Evolutionary conservation across 371 early-diverging fungal species (phyloP), one percentile per base, ranked within the genome.

Genomic region (Rhizopus delemar): DNA sequence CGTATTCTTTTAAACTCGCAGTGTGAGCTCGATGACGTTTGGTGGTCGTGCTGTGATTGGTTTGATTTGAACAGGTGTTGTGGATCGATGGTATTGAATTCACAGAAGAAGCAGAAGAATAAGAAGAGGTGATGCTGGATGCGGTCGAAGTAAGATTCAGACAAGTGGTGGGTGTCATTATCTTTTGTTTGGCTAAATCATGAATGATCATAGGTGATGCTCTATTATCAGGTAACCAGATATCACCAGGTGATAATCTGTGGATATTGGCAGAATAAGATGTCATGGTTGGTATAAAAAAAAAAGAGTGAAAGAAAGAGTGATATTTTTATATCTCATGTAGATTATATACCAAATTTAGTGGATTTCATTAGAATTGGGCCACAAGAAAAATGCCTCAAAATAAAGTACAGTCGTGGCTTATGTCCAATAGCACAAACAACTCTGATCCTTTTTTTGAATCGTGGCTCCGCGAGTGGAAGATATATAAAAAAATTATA

Each of bases 1-100:
- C 92, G 63, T 93, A 93, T 73, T 90, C 91, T 67, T 89, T 81
- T 36, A 74, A 54, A 32, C 69, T 72, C 8, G 69, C 66, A 13
- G 75, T 75, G 31, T 66, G 60, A 33, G 66, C 57, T 32, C 62
- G 58, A 39, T 69, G 67, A 38, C 65, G 66, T 45, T 62, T 50
- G 55, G 41, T 8, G 48, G 29, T 9, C n/a, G 7, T 15, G 28
- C n/a, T 33, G 9, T 9, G 15, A 35, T 28, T 15, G 16, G 6
- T 31, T 28, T 22, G 22, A 29, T 22, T 13, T 51, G 46, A 45
- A 15, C 13, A 15, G 16, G 46, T 12, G n/a, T 8, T 12, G 38
- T 38, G 8, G 39, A 7, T 39, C 1, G 39, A 39, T 12, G 39
- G 11, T 36, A 11, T 8, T 36, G 36, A 36, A 8, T 50, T 41